phyloP scores from a whole-genome alignment of 306 rosid species.

The Vigna hirtella region DNA sequence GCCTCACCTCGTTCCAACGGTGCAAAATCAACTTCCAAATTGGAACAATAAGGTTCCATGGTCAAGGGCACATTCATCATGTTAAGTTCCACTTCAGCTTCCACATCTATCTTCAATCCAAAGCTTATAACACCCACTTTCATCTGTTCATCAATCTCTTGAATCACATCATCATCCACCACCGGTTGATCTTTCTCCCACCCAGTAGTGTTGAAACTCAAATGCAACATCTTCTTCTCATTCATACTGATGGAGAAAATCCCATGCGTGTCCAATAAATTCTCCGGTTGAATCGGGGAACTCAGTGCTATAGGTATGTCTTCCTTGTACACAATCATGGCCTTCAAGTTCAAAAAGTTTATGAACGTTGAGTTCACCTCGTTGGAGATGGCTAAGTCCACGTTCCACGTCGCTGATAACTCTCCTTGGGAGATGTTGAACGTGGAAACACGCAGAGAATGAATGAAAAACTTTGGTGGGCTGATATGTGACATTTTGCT shows the following conservation, averaged over 20 bases:
- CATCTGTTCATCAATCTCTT: background rate
- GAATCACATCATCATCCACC: conserved; percentile 35
- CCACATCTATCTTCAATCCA: conserved; percentile 19
- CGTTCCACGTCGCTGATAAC: conserved; percentile 21
- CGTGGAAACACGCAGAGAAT: conserved; percentile 6
- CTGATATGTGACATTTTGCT: background rate
- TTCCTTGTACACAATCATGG: background rate
- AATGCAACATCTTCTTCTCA: conserved; percentile 18
- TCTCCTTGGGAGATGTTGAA: conserved; percentile 33
- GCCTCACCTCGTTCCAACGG: background rate
- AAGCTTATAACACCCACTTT: conserved; percentile 21
- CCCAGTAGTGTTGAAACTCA: conserved; percentile 32
- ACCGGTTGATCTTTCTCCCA: conserved; percentile 43
- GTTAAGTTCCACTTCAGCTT: background rate
- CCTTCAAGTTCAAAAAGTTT: background rate
- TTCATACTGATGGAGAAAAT: background rate
- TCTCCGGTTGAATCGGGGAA: background rate
- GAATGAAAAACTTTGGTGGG: conserved; percentile 21
- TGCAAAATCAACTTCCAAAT: conserved; percentile 30
- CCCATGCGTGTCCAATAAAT: background rate
- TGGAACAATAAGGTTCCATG: conserved; percentile 9
- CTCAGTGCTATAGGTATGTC: background rate
- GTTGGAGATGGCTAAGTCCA: conserved; percentile 1
- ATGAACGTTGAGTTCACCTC: conserved; percentile 7
- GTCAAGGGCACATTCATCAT: background rate